Percentiles rank a stretch among this genome's conserved stretches.
phyloP scores from a whole-genome alignment of 2,329 filamentous ascomycete genomes.

The Fusarium drepaniforme region DNA sequence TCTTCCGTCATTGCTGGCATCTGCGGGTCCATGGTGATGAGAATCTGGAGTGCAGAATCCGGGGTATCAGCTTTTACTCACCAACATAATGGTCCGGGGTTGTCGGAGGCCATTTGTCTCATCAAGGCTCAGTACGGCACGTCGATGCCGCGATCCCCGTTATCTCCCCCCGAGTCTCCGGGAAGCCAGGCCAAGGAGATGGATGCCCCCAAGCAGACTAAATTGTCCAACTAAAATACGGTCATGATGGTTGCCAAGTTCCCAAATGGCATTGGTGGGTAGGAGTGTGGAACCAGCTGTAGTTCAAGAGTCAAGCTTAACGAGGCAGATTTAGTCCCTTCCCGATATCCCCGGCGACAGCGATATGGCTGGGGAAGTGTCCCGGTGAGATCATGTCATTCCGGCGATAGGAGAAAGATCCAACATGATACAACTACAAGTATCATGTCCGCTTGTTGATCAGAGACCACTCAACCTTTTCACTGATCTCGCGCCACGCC shows the following conservation, averaged over 20 bases:
- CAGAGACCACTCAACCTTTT: no score
- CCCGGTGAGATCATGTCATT: neutral
- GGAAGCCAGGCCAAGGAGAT: neutral
- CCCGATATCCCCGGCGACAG: neutral
- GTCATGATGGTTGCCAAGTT: no score
- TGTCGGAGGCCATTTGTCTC: neutral
- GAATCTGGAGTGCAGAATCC: neutral
- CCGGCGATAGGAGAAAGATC: neutral
- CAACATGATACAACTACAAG: neutral
- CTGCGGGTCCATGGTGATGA: neutral
- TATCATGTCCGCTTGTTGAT: neutral
- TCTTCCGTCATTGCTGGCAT: neutral
- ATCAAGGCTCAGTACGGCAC: neutral
- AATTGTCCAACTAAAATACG: no score
- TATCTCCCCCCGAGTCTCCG: neutral
- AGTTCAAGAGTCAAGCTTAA: no score
- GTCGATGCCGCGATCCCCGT: neutral
- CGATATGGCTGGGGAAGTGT: neutral
- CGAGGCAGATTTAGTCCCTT: no score
- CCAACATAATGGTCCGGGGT: no score
- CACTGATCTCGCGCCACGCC: no score
- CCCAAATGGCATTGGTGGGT: no score
- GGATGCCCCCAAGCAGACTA: no score
- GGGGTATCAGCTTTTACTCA: neutral
- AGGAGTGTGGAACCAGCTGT: no score